These are phyloP conservation scores for Serendipita sp. DNA, from an alignment of 768 basidiomycete species.

Conservation along the genomic window DNA sequence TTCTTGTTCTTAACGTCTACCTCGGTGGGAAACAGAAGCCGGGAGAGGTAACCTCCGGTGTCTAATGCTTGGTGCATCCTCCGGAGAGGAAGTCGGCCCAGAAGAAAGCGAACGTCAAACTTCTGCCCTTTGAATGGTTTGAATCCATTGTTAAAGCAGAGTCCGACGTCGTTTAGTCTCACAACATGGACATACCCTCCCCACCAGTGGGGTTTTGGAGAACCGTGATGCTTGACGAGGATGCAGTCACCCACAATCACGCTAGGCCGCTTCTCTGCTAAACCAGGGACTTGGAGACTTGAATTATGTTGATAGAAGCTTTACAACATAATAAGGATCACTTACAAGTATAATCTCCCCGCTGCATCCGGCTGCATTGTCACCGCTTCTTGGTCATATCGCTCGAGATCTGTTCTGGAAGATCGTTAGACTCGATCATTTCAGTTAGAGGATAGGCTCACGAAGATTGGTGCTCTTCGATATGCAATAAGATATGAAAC, in stretches of 20 bases:
- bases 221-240: slow-evolving; percentile 27
- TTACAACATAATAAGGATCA: background rate
- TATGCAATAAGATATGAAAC: slow-evolving; percentile 40
- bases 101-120: slow-evolving; percentile 36
- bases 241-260: slow-evolving; percentile 35
- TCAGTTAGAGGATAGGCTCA: slow-evolving; percentile 17
- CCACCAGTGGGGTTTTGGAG: slow-evolving; percentile 32
- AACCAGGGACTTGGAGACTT: slow-evolving; percentile 31
- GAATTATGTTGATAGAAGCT: background rate
- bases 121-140: slow-evolving; percentile 20
- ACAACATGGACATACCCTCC: slow-evolving; percentile 44
- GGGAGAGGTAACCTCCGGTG: slow-evolving; percentile 27
- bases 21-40: slow-evolving; percentile 34
- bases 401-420: slow-evolving; percentile 16
- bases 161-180: slow-evolving; percentile 31
- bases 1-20: slow-evolving; percentile 17
- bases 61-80: slow-evolving; percentile 46
- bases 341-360: slow-evolving; percentile 12
- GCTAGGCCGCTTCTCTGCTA: slow-evolving; percentile 43
- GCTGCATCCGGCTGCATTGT: slow-evolving; percentile 8
- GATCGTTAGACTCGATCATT: background rate
- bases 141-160: slow-evolving; percentile 34
- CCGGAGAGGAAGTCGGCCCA: slow-evolving; percentile 39
- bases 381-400: slow-evolving; percentile 19
- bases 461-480: slow-evolving; percentile 35